Conservation (phyloP, 2,329 filamentous ascomycete genomes). For the Pyrenophora tritici-repentis region DNA sequence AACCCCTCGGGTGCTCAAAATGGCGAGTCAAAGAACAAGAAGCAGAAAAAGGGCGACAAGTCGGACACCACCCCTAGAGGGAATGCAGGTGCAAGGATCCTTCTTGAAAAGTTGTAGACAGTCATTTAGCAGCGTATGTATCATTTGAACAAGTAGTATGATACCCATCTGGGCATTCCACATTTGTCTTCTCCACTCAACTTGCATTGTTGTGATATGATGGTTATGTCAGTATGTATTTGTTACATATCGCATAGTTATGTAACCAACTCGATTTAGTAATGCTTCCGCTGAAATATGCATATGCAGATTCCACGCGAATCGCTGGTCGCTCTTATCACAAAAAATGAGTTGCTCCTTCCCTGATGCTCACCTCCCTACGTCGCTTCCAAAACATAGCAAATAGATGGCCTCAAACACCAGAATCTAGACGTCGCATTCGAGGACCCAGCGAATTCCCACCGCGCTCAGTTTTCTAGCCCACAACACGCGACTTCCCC, state of each 20-base stretch:
- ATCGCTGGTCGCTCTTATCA: background rate
- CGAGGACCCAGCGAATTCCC: no score
- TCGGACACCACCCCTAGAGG: constrained; percentile 43
- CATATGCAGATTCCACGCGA: no score
- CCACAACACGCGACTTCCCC: no score
- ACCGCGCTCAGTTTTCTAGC: no score
- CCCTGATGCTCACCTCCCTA: no score
- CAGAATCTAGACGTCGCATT: no score
- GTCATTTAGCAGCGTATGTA: background rate
- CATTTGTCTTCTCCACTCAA: no score
- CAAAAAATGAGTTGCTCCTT: background rate
- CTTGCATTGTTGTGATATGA: background rate
- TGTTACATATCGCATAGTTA: background rate
- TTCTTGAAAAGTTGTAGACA: constrained; percentile 50
- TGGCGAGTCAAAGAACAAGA: constrained; percentile 38
- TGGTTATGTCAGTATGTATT: background rate
- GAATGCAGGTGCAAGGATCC: constrained; percentile 54
- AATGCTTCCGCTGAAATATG: constrained; percentile 4
- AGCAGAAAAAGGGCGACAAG: constrained; percentile 49
- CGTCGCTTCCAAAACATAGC: no score
- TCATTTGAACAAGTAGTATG: constrained; percentile 8
- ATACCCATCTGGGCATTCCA: constrained; percentile 4
- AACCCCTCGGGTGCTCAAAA: constrained; percentile 50
- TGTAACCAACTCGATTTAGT: background rate
- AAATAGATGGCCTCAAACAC: no score